Conservation (phyloP, 495 filamentous ascomycete species). For the Aspergillus sparsus region DNA sequence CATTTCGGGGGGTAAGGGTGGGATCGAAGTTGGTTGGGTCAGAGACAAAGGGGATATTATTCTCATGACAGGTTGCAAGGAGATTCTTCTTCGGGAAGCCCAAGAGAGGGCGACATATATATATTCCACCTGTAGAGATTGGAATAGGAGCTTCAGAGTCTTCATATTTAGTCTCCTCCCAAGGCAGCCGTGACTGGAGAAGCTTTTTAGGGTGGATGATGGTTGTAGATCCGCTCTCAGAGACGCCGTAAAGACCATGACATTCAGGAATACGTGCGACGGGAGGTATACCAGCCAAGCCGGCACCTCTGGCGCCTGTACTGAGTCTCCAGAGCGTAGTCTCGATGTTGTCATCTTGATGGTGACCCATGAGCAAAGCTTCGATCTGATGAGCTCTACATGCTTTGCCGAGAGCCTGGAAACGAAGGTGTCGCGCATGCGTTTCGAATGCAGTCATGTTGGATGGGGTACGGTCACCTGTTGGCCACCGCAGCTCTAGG, state of each 20-base stretch:
- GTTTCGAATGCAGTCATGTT: slow-evolving; percentile 70
- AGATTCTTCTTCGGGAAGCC: slow-evolving; percentile 69
- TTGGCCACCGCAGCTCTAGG: slow-evolving; percentile 53
- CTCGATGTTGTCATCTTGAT: slow-evolving; percentile 84
- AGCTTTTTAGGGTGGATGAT: slow-evolving; percentile 6
- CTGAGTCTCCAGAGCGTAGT: slow-evolving; percentile 77
- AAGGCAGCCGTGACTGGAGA: neutral
- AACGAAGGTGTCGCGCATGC: slow-evolving; percentile 72
- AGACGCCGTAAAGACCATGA: slow-evolving; percentile 67
- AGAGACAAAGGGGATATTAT: slow-evolving; percentile 71
- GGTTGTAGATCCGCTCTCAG: slow-evolving; percentile 60
- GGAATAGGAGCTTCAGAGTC: slow-evolving; percentile 23
- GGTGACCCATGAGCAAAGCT: slow-evolving; percentile 75
- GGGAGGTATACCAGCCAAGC: slow-evolving; percentile 67
- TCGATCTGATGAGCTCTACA: slow-evolving; percentile 52
- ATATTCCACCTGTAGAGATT: slow-evolving; percentile 68
- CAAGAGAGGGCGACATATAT: slow-evolving; percentile 74
- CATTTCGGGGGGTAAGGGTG: slow-evolving; percentile 76
- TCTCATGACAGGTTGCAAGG: slow-evolving; percentile 67
- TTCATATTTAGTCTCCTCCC: neutral
- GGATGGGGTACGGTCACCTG: slow-evolving; percentile 11
- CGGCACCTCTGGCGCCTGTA: slow-evolving; percentile 59
- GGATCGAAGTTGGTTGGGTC: slow-evolving; percentile 83
- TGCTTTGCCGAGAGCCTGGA: slow-evolving; percentile 63
- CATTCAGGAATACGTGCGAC: slow-evolving; percentile 78